These are phyloP conservation scores for Dendrocalamus sinicus DNA, from an alignment of 176 grass and related monocot genomes.

Conservation along the genomic window DNA sequence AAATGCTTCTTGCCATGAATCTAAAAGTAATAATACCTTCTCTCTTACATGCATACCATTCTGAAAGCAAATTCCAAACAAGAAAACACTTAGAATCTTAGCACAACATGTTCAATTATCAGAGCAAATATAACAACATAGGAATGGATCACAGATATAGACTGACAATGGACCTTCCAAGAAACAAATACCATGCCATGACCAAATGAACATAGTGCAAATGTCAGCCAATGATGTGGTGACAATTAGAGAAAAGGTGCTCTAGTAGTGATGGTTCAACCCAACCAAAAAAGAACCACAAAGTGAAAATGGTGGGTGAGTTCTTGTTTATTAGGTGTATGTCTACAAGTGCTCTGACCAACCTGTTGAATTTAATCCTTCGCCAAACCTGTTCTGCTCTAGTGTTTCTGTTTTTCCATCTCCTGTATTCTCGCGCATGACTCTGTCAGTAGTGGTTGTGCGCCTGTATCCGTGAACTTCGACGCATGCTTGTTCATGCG, in stretches of 20 bases:
- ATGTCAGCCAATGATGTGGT: neutral
- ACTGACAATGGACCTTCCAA: constrained; percentile 24
- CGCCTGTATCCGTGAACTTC: too few species aligned
- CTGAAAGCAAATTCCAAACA: constrained; percentile 50
- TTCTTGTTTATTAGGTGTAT: neutral
- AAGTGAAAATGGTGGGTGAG: constrained; percentile 6
- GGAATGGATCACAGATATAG: neutral
- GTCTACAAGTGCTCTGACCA: too few species aligned
- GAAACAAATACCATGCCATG: constrained; percentile 3
- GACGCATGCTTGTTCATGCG: too few species aligned
- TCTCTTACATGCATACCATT: constrained; percentile 89
- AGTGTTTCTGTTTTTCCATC: too few species aligned
- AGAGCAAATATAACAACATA: neutral
- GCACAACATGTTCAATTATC: neutral
- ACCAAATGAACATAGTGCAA: constrained; percentile 1
- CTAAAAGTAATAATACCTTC: constrained; percentile 80
- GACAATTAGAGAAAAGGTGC: neutral
- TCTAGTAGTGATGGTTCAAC: constrained; percentile 13
- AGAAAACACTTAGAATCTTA: neutral
- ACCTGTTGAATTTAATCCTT: too few species aligned
- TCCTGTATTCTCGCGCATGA: too few species aligned
- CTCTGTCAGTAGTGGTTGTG: too few species aligned
- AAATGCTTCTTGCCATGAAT: constrained; percentile 99
- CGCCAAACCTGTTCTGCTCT: too few species aligned
- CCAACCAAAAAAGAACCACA: neutral